Base-by-base conservation (phyloP, 2,329 filamentous ascomycete genomes). In the Aschersonia sp. region DNA sequence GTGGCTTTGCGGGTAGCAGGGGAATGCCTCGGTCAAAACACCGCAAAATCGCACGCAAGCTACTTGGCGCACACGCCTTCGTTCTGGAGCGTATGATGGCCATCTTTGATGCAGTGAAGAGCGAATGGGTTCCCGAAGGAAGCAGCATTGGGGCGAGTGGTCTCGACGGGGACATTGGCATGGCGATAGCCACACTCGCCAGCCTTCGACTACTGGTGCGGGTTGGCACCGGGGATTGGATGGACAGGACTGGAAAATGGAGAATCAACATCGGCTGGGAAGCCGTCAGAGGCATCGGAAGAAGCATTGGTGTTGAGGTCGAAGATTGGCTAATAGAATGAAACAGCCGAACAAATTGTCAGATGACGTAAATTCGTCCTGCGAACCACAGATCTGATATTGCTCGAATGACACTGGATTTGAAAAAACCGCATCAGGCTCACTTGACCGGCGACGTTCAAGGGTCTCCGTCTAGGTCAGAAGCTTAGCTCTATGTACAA, bases 221-320 rank as follows among this genome's bases (percentile, higher is more conserved):
- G 42, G 80, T 85, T 2, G 81, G 72, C 12, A 64, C 69, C 30
- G 68, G 70, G 8, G 85, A 89, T 63, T 66, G 73, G 30, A 68
- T 87, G 57, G 85, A 90, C 59, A 69, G 78, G 1, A 78, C 78
- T 0, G 79, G 77, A 5, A 81, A 83, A 63, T 92, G 85, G 83
- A 78, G 83, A 57, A 81, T 89, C 8, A 86, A 85, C 55, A 79
- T 86, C 49, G 79, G 81, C 1, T 89, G 84, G 84, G 87, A 92
- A 58, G 79, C 83, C 52, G 77, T 85, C 6, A 69, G 81, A 51
- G 75, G 72, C 4, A 66, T 92, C 52, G 86, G 84, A 31, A 69
- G 86, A 57, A 82, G 77, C 58, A 76, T 92, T 46, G 82, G 83
- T 2, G 72, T 92, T n/a, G 85, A 88, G 61, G 73, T 88, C 10